Evolutionary conservation across 1,284 basidiomycete species (phyloP).

Genomic region (Paramarasmius palmivorus): DNA sequence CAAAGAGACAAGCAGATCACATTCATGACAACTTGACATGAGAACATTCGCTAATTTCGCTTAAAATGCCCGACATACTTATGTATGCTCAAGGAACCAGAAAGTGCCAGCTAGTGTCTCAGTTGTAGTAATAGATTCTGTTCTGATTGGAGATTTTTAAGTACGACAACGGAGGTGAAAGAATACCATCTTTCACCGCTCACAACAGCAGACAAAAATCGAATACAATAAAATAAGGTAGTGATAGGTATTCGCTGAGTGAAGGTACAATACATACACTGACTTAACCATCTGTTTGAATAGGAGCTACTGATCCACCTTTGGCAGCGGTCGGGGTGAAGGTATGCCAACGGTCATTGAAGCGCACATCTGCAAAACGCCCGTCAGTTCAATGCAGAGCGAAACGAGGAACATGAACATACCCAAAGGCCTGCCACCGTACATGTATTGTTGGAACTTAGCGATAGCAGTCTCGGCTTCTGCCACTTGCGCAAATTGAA

Average conservation of each 20-base stretch:
- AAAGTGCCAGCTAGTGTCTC: too few species aligned
- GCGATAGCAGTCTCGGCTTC: constrained; percentile 96
- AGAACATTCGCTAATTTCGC: too few species aligned
- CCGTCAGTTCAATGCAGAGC: constrained; percentile 7
- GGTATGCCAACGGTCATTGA: constrained; percentile 91
- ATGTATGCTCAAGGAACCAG: too few species aligned
- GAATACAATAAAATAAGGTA: not conserved
- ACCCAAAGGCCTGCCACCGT: constrained; percentile 88
- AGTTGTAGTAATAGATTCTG: too few species aligned
- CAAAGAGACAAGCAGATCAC: too few species aligned
- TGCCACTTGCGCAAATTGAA: constrained; percentile 86
- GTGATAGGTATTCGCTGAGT: too few species aligned
- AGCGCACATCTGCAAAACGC: constrained; percentile 72
- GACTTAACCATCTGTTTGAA: constrained; percentile 44
- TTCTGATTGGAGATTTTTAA: too few species aligned
- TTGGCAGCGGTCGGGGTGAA: constrained; percentile 84
- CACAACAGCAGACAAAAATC: not conserved
- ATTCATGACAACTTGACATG: too few species aligned
- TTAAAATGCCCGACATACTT: too few species aligned
- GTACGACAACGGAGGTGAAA: too few species aligned
- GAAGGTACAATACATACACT: not conserved
- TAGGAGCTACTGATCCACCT: constrained; percentile 69
- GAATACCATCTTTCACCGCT: too few species aligned
- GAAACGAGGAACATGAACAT: constrained; percentile 25
- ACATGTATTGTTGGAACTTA: constrained; percentile 91